Evolutionary conservation across 257 asterid species (phyloP).

Genomic region (Schizonepeta tenuifolia): DNA sequence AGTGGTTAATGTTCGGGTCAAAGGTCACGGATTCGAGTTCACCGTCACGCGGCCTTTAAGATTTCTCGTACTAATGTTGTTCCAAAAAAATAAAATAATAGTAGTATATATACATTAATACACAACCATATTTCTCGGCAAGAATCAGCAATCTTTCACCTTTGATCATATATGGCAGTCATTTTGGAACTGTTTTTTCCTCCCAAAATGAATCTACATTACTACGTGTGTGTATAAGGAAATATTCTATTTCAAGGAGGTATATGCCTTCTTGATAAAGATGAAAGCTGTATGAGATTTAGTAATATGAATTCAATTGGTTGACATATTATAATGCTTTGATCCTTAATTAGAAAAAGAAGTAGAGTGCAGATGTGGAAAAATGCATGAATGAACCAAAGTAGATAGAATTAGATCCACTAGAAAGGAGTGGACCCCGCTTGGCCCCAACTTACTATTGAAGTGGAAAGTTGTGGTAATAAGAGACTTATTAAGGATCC

Average conservation of each 20-base stretch:
- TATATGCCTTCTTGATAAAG: conserved; percentile 29
- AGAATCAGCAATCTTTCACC: background rate
- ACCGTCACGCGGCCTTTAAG: too few relatives aligned
- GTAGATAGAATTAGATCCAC: background rate
- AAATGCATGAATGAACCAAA: background rate
- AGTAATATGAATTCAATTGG: background rate
- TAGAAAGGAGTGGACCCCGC: background rate
- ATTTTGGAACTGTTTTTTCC: background rate
- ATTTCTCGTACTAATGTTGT: too few relatives aligned
- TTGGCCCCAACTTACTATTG: background rate
- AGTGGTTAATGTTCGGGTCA: too few relatives aligned
- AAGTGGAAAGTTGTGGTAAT: background rate
- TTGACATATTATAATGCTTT: background rate
- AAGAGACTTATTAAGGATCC: background rate
- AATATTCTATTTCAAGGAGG: conserved; percentile 16
- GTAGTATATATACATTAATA: too few relatives aligned
- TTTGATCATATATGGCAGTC: background rate
- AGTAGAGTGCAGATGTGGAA: background rate
- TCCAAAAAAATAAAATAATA: too few relatives aligned
- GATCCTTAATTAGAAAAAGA: background rate
- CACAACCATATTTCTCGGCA: background rate
- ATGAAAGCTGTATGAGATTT: background rate
- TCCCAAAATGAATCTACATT: background rate
- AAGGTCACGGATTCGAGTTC: too few relatives aligned
- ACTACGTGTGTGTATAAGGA: background rate